A percentile compares a stretch with the other conserved stretches of the same genome.
Evolutionary conservation across 352 stramenopile species (phyloP).

Genomic region (Globisporangium apiculatum): DNA sequence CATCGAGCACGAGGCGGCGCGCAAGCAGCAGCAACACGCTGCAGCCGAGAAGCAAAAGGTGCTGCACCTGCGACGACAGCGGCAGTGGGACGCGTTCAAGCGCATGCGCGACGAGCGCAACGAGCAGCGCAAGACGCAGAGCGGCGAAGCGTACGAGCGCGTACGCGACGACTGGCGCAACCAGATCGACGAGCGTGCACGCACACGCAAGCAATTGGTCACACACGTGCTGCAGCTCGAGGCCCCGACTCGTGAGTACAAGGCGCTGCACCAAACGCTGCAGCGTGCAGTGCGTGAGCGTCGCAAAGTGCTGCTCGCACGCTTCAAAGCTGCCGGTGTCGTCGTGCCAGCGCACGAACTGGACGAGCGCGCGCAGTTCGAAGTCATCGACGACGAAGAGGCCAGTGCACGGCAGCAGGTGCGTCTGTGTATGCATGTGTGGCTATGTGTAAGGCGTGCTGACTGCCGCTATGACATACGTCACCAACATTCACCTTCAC

Average conservation of each 20-base stretch:
- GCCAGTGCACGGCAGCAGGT: slow-evolving; percentile 36
- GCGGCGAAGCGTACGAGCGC: slow-evolving; percentile 23
- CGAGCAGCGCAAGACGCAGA: slow-evolving; percentile 33
- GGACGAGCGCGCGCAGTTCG: slow-evolving; percentile 41
- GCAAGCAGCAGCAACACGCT: slow-evolving; percentile 41
- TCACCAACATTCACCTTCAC: no score
- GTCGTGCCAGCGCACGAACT: slow-evolving; percentile 35
- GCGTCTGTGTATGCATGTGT: slow-evolving; percentile 4
- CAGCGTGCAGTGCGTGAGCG: slow-evolving; percentile 22
- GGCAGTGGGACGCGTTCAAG: slow-evolving; percentile 57
- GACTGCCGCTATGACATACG: no score
- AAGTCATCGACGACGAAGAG: slow-evolving; percentile 42
- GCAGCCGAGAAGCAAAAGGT: slow-evolving; percentile 56
- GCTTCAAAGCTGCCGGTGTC: slow-evolving; percentile 41
- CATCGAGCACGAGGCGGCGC: slow-evolving; percentile 25
- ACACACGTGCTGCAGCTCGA: slow-evolving; percentile 46
- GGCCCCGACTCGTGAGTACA: slow-evolving; percentile 38
- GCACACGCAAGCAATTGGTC: slow-evolving; percentile 23
- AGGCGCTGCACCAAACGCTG: slow-evolving; percentile 32
- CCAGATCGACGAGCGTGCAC: slow-evolving; percentile 22
- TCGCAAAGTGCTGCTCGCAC: slow-evolving; percentile 29
- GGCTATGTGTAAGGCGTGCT: no score
- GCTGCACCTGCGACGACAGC: slow-evolving; percentile 37
- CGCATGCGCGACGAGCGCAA: slow-evolving; percentile 22
- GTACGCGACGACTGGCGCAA: slow-evolving; percentile 40